Conservation (phyloP, 1,284 basidiomycete species). For the Melampsora americana region DNA sequence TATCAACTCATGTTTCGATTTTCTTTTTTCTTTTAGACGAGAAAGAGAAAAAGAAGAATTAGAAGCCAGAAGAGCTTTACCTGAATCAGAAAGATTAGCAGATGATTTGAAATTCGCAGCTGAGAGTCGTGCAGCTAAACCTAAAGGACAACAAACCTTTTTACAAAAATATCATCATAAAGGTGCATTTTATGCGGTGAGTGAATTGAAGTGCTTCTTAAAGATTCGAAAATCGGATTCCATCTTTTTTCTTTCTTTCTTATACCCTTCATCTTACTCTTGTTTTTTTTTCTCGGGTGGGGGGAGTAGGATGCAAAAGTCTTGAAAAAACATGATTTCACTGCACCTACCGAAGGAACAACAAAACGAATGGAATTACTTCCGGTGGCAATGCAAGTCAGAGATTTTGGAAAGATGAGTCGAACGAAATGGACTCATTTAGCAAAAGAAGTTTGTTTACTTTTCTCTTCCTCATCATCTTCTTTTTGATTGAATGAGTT, state of each 20-base stretch:
- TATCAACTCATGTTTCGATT: neutral
- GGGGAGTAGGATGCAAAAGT: constrained; percentile 86
- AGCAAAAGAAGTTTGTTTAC: constrained; percentile 41
- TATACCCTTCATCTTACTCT: neutral
- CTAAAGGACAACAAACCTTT: constrained; percentile 83
- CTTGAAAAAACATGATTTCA: constrained; percentile 76
- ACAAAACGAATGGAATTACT: constrained; percentile 73
- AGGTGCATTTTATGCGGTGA: constrained; percentile 86
- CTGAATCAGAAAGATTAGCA: constrained; percentile 81
- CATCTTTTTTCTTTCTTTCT: constrained; percentile 34
- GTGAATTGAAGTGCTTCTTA: no score
- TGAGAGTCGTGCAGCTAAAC: constrained; percentile 73
- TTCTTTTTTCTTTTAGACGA: constrained; percentile 56
- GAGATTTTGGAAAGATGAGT: constrained; percentile 88
- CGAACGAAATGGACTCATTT: constrained; percentile 62
- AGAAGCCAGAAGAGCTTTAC: constrained; percentile 80
- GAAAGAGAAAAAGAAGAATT: constrained; percentile 84
- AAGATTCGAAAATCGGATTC: constrained; percentile 6
- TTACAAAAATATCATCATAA: constrained; percentile 99
- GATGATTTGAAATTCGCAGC: constrained; percentile 85
- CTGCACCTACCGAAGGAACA: constrained; percentile 79
- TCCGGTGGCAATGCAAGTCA: constrained; percentile 94
- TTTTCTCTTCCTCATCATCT: no score
- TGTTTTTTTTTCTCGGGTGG: neutral
- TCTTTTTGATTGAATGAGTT: neutral